These are phyloP conservation scores for Kondoa malvinella DNA, from an alignment of 768 basidiomycete genomes.

Conservation along the genomic window DNA sequence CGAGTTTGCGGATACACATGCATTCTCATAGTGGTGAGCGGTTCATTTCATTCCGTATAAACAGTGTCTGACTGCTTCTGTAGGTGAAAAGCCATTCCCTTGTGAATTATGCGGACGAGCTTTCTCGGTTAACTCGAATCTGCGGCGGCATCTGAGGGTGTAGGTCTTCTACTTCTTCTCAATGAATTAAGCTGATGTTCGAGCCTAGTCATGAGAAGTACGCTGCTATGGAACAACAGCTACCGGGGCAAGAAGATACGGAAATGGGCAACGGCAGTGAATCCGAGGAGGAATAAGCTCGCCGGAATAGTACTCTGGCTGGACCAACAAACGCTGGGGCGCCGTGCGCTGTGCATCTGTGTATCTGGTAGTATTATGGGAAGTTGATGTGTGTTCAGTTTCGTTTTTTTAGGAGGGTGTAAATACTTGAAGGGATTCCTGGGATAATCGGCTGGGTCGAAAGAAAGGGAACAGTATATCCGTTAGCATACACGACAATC, in stretches of 20 bases:
- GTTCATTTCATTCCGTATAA: neutral
- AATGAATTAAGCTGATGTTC: no score
- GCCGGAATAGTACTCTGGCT: no score
- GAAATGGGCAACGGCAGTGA: neutral
- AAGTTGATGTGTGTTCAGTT: no score
- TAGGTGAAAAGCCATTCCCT: neutral
- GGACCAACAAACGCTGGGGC: no score
- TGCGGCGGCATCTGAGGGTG: slow-evolving; percentile 5
- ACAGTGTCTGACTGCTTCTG: neutral
- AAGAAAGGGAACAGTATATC: no score
- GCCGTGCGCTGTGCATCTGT: no score
- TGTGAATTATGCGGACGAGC: neutral
- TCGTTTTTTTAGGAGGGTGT: no score
- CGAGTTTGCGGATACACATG: neutral
- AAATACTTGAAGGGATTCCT: neutral
- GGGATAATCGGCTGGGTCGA: neutral
- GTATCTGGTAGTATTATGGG: no score
- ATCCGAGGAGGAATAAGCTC: neutral
- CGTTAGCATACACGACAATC: no score
- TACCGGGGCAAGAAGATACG: neutral
- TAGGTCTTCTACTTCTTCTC: no score
- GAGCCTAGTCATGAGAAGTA: no score
- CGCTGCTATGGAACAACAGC: no score
- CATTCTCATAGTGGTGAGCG: slow-evolving; percentile 1
- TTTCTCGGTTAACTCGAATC: slow-evolving; percentile 2